These are phyloP conservation scores for Cladosporium oxysporum DNA, from an alignment of 2,329 filamentous ascomycete species.

Conservation along the genomic window DNA sequence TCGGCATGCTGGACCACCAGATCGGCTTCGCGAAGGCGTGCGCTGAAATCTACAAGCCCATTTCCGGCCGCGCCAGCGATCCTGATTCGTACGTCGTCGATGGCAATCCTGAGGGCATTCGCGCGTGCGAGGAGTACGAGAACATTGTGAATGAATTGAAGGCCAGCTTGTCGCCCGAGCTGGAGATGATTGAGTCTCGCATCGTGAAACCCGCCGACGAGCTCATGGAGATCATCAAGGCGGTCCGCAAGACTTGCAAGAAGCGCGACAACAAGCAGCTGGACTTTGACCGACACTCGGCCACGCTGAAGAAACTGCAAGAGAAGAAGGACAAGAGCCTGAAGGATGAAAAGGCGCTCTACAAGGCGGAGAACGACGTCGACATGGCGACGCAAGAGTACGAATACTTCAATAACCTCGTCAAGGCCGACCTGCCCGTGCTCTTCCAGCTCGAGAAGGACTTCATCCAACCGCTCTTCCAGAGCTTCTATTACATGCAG, in stretches of 20 bases:
- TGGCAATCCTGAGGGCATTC: constrained; percentile 89
- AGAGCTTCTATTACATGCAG: constrained; percentile 99
- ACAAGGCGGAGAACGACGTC: constrained; percentile 89
- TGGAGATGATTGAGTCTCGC: constrained; percentile 95
- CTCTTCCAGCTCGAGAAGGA: constrained; percentile 87
- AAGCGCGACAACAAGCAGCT: constrained; percentile 98
- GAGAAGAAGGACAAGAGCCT: constrained; percentile 96
- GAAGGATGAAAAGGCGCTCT: constrained; percentile 97
- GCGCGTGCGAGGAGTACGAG: constrained; percentile 96
- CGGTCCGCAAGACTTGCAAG: constrained; percentile 80
- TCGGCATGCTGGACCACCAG: constrained; percentile 95
- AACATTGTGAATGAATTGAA: constrained; percentile 85
- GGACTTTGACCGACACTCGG: constrained; percentile 87
- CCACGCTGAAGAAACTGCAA: constrained; percentile 86
- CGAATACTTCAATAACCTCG: constrained; percentile 95
- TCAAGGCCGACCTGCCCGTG: constrained; percentile 93
- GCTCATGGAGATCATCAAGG: constrained; percentile 90
- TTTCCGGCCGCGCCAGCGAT: constrained; percentile 92
- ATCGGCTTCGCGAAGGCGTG: constrained; percentile 98
- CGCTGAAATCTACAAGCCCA: constrained; percentile 96
- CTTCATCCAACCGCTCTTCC: constrained; percentile 96
- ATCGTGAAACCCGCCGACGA: constrained; percentile 92
- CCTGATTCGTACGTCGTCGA: constrained; percentile 78
- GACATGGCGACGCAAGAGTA: constrained; percentile 93
- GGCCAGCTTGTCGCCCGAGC: constrained; percentile 81